phyloP scores from a whole-genome alignment of 2,329 filamentous ascomycete genomes.

The Fusarium nodosum region DNA sequence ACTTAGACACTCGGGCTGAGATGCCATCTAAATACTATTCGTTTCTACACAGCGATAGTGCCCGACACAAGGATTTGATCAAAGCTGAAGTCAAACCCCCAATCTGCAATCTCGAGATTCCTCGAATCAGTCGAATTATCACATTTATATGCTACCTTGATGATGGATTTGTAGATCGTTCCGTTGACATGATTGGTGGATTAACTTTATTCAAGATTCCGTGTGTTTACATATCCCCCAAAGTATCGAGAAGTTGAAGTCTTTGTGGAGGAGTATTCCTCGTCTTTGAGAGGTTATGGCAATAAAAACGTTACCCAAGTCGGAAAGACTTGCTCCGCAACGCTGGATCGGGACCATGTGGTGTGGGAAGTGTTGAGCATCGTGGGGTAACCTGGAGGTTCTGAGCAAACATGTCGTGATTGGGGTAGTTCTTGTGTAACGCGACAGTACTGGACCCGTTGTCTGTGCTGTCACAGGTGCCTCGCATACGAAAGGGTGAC shows the following conservation, averaged over 20 bases:
- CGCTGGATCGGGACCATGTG: not conserved
- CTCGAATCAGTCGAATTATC: not conserved
- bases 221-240: not conserved
- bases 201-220: not conserved
- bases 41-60: fast-evolving
- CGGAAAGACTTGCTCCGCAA: not conserved
- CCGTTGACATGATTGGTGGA: slow-evolving; percentile 7
- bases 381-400: not conserved
- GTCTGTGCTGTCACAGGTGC: no score
- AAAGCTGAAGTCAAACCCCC: not conserved
- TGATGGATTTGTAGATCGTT: no score
- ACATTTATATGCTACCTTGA: not conserved
- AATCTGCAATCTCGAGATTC: not conserved
- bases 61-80: fast-evolving
- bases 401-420: no score
- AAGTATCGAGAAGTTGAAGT: not conserved
- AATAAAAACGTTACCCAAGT: not conserved
- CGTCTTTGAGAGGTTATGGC: not conserved
- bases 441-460: no score
- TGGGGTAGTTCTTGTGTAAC: not conserved
- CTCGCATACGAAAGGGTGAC: no score
- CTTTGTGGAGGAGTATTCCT: not conserved
- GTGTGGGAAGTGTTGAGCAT: not conserved
- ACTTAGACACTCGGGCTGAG: fast-evolving
- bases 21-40: not conserved